phyloP scores from a whole-genome alignment of 2,329 filamentous ascomycete species.

The Xylaria sp. region DNA sequence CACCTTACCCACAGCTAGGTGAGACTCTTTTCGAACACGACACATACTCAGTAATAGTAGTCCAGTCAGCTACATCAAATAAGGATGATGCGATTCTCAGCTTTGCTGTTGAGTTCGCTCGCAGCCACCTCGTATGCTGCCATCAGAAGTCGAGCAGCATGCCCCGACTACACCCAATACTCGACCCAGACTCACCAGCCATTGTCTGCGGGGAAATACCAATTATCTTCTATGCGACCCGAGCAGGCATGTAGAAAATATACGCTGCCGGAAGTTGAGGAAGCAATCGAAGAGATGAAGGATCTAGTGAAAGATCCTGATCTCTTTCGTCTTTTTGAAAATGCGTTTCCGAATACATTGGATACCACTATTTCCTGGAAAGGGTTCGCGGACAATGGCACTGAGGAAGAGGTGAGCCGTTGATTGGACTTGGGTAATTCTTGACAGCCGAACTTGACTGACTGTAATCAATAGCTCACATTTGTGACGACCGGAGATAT shows the following conservation, averaged over 20 bases:
- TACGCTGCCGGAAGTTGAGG: constrained; percentile 79
- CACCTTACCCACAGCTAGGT: background rate
- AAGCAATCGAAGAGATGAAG: constrained; percentile 77
- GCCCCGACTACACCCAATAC: constrained; percentile 74
- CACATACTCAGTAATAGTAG: constrained; percentile 3
- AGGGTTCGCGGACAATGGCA: constrained; percentile 66
- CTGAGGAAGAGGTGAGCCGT: constrained; percentile 72
- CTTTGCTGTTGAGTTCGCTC: constrained; percentile 34
- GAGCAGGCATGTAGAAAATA: constrained; percentile 82
- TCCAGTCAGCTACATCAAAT: constrained; percentile 1
- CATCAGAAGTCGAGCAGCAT: constrained; percentile 50
- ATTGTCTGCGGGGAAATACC: constrained; percentile 78
- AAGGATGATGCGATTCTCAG: constrained; percentile 27
- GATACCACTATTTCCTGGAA: constrained; percentile 79
- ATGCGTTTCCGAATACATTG: constrained; percentile 79
- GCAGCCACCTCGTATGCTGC: constrained; percentile 32
- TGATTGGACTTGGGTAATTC: constrained; percentile 50
- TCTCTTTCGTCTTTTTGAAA: constrained; percentile 76
- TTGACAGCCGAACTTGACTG: constrained; percentile 58
- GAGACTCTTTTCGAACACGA: constrained; percentile 5
- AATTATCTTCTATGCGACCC: constrained; percentile 84
- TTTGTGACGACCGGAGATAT: constrained; percentile 91
- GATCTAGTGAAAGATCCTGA: constrained; percentile 79
- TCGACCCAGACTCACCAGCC: constrained; percentile 72
- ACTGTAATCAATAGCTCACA: constrained; percentile 63